phyloP scores from a whole-genome alignment of 768 basidiomycete species.

The Trametopsis cervina region DNA sequence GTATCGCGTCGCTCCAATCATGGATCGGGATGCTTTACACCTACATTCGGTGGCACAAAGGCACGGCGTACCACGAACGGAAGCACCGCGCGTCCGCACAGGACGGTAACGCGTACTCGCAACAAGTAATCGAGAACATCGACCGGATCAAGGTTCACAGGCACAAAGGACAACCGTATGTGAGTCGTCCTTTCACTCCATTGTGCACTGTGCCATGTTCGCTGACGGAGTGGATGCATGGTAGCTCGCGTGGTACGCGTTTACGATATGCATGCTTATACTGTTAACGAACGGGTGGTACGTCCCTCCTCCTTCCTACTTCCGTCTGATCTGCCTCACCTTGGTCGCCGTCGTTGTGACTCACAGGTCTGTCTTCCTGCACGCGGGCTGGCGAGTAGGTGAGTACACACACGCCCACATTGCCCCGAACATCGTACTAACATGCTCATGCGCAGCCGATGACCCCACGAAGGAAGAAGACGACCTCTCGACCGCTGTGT shows the following conservation, averaged over 20 bases:
- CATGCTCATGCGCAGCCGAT: no score
- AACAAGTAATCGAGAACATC: slow-evolving; percentile 12
- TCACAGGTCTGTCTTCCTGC: slow-evolving; percentile 20
- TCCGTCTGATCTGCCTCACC: no score
- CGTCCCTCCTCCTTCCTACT: no score
- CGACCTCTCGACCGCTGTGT: slow-evolving; percentile 12
- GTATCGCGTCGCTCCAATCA: slow-evolving; percentile 21
- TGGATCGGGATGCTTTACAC: slow-evolving; percentile 22
- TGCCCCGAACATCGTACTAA: not conserved
- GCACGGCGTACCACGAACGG: slow-evolving; percentile 19
- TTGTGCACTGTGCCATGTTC: not conserved
- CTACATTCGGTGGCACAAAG: slow-evolving; percentile 23
- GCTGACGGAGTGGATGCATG: not conserved
- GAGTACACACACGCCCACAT: not conserved
- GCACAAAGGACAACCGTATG: slow-evolving; percentile 21
- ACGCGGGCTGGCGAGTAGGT: slow-evolving; percentile 21
- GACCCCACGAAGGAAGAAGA: no score
- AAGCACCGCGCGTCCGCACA: slow-evolving; percentile 4
- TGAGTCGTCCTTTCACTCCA: slow-evolving; percentile 5
- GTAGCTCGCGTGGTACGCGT: slow-evolving; percentile 22
- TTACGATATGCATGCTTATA: slow-evolving; percentile 18
- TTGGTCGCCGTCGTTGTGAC: no score
- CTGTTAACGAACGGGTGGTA: slow-evolving; percentile 23
- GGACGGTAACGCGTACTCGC: slow-evolving; percentile 2
- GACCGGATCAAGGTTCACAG: slow-evolving; percentile 17